Base-by-base conservation (phyloP, 108 stramenopile genomes). In the Nitzschia sp. region DNA sequence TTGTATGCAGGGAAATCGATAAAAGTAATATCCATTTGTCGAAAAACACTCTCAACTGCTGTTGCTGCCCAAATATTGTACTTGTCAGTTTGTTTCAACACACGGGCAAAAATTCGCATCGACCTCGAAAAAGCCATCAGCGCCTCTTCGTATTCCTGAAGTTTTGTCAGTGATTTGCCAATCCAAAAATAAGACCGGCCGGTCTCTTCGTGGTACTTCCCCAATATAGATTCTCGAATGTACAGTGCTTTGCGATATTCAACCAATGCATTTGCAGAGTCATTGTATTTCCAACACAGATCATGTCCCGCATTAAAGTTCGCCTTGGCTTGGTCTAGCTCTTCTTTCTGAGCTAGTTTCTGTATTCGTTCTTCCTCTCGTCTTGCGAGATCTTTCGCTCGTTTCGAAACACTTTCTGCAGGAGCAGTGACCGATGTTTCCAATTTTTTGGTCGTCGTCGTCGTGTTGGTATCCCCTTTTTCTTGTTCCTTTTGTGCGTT, bases 121-220 rank as follows among this genome's bases (percentile, higher is more conserved):
- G 73, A 37, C 43, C 73, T 51, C 8, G 73, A 75, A 53, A 75
- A 67, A 9, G 73, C 73, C 41, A 75, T 64, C 7, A 75, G 39
- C 5, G 73, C 73, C 46, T 75, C 73, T 19, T 65, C 64, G 59
- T 40, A 67, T 55, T 75, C 73, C 42, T 67, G 41, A 0, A 75
- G 51, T 54, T 75, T 75, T 22, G 41, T 37, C 17, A 75, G 51
- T 55, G 73, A 75, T 41, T 50, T 55, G 11, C 66, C 73, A 34
- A 75, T 67, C 73, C 73, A 75, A 42, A 65, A 75, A 51, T 75
- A 75, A 1, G 73, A 67, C 25, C 66, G 55, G 3, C 73, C 73
- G 3, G 73, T 75, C 8, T 75, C 39, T 24, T 75, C 73, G 40
- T 75, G 73, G 39, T 67, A 75, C 44, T 75, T 75, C 17, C 73